Conservation (phyloP, 2,329 filamentous ascomycete genomes). For the Exophiala sp. region DNA sequence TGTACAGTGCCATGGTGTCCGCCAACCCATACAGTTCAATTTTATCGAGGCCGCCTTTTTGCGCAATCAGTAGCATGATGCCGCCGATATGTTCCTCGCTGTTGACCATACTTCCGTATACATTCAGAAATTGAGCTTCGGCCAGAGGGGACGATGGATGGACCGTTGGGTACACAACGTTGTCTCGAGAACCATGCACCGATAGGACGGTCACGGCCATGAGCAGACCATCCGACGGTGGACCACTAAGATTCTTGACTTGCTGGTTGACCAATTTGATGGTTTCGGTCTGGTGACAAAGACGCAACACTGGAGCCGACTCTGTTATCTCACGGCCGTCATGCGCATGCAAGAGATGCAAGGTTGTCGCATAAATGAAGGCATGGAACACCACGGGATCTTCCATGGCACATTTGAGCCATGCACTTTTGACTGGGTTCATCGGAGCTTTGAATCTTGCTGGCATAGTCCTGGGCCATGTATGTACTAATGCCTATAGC, state of each 20-base stretch:
- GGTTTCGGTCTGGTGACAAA: conserved; percentile 18
- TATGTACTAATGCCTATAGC: conserved; percentile 8
- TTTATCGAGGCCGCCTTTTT: conserved; percentile 17
- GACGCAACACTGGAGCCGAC: conserved; percentile 11
- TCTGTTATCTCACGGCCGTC: conserved; percentile 15
- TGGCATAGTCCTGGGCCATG: conserved; percentile 21
- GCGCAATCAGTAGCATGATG: conserved; percentile 16
- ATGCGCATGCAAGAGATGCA: conserved; percentile 14
- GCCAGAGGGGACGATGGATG: conserved; percentile 17
- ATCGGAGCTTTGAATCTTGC: neutral
- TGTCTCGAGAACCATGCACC: conserved; percentile 13
- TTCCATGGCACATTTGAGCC: conserved; percentile 22
- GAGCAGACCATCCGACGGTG: conserved; percentile 16
- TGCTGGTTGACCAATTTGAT: conserved; percentile 21
- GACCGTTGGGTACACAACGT: conserved; percentile 7
- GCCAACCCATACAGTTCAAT: conserved; percentile 19
- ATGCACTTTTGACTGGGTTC: conserved; percentile 20
- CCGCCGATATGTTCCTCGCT: conserved; percentile 18
- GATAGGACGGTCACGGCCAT: conserved; percentile 19
- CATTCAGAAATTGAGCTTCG: conserved; percentile 13
- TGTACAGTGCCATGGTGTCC: conserved; percentile 23
- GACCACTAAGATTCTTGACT: conserved; percentile 6
- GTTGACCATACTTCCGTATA: conserved; percentile 21
- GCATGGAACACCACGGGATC: conserved; percentile 21
- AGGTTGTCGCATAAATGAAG: conserved; percentile 19